These are phyloP conservation scores for Pulveroboletus sp. DNA, from an alignment of 768 basidiomycete species.

Conservation along the genomic window DNA sequence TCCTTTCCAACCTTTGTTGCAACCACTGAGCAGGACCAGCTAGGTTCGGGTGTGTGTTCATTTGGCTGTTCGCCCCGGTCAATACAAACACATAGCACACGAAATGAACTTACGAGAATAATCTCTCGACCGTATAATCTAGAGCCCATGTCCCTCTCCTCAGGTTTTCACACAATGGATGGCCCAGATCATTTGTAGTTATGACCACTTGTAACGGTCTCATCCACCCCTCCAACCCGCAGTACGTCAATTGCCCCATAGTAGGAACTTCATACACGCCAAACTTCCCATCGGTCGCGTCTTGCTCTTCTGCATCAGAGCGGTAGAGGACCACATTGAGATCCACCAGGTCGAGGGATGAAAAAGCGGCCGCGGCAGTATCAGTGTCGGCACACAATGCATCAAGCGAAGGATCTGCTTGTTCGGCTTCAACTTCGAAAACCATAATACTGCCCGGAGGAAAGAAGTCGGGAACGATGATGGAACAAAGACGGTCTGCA, in stretches of 20 bases:
- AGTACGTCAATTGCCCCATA: constrained; percentile 75
- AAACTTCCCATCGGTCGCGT: constrained; percentile 75
- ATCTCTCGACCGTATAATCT: constrained; percentile 74
- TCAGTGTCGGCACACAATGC: constrained; percentile 65
- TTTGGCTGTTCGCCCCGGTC: constrained; percentile 42
- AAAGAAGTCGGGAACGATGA: constrained; percentile 81
- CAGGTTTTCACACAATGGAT: constrained; percentile 83
- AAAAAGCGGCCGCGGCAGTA: constrained; percentile 69
- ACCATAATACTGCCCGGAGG: constrained; percentile 96
- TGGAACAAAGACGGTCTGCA: constrained; percentile 70
- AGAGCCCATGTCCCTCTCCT: constrained; percentile 89
- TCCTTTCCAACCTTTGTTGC: constrained; percentile 77
- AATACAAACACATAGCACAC: constrained; percentile 8
- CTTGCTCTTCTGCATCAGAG: constrained; percentile 86
- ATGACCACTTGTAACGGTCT: constrained; percentile 78
- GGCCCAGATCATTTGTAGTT: constrained; percentile 88
- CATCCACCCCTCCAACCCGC: constrained; percentile 98
- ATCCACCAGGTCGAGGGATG: constrained; percentile 73
- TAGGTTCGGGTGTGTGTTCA: constrained; percentile 61
- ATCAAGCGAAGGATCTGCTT: constrained; percentile 68
- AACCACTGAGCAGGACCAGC: constrained; percentile 76
- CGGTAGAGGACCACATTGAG: constrained; percentile 86
- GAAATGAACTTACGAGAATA: constrained; percentile 54
- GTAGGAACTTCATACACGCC: constrained; percentile 82
- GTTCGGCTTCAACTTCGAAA: constrained; percentile 81